Base-by-base conservation (phyloP, 768 basidiomycete species). In the Hypholoma fasciculare region DNA sequence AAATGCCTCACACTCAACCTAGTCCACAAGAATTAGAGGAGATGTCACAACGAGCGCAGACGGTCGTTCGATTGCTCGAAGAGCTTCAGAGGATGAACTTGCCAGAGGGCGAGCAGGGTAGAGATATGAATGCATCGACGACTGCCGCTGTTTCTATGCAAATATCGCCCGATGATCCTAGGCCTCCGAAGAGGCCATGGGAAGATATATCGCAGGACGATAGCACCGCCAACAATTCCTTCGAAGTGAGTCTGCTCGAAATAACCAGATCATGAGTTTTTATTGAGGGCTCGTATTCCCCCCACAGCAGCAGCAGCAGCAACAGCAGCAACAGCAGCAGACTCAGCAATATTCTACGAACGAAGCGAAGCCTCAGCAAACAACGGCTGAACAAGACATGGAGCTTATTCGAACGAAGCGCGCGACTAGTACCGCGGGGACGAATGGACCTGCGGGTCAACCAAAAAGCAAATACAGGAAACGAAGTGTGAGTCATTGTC, bases 391-490 rank as follows among this genome's bases (percentile, higher is more conserved):
- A 70, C 83, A 88, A 59, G 90, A 93, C 65, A 93, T 93, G 90
- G 89, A 90, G 61, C 79, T 90, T 58, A 93, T 93, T 60, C 84
- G 90, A 7, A 87, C 81, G 27, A 93, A 92, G 71, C 84, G 90
- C 17, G 89, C 89, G n/a, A 87, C 85, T 50, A 85, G 85, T 46
- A 80, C 84, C 11, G 82, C 83, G n/a, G 82, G 77, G 0, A 82
- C 76, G 0, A 75, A 74, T n/a, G 78, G 78, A 0, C 71, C 77
- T 17, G 67, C 76, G 1, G 81, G 79, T 17, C 83, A 84, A 62
- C 79, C 82, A 48, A 93, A 92, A 76, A 89, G 79, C 74, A 93
- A 93, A 69, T 93, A 93, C 67, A 76, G 89, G 66, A 93, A 93
- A 71, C 76, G 91, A 74, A 92, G 91, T 75, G 91, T 93, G 73